Evolutionary conservation across 768 basidiomycete species (phyloP).

Genomic region (Glaciozyma antarctica): DNA sequence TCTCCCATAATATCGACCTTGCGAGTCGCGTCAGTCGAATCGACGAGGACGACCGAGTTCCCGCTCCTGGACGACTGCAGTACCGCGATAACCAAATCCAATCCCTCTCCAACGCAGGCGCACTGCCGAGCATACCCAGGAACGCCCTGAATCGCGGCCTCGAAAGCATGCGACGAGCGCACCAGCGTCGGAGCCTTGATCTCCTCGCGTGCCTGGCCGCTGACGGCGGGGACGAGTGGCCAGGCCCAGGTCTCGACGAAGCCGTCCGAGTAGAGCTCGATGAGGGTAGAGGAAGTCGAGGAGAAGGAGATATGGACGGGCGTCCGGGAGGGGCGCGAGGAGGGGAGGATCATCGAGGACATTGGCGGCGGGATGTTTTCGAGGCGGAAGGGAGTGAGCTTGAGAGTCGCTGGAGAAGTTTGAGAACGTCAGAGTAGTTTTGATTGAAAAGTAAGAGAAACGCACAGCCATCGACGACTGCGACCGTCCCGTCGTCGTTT

Average conservation of each 20-base stretch:
- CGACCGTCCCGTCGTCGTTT: constrained; percentile 70
- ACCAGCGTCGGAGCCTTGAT: constrained; percentile 7
- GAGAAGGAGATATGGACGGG: constrained; percentile 65
- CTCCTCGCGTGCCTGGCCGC: constrained; percentile 5
- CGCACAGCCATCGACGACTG: constrained; percentile 79
- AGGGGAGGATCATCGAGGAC: constrained; percentile 51
- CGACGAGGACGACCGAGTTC: constrained; percentile 19
- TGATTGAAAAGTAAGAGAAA: constrained; percentile 4
- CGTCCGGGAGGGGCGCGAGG: constrained; percentile 35
- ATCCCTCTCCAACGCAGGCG: background rate
- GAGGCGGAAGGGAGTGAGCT: constrained; percentile 83
- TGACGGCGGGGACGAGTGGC: constrained; percentile 41
- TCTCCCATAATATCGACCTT: constrained; percentile 18
- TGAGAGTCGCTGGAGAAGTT: constrained; percentile 50
- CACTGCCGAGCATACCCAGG: constrained; percentile 9
- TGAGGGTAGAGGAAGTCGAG: constrained; percentile 49
- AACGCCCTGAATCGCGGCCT: background rate
- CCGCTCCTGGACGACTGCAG: constrained; percentile 21
- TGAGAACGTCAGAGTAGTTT: background rate
- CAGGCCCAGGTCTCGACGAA: constrained; percentile 59
- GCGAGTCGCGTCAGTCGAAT: constrained; percentile 5
- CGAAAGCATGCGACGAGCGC: background rate
- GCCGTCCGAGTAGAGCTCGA: constrained; percentile 62
- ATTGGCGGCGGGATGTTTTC: constrained; percentile 99
- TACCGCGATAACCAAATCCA: constrained; percentile 10